phyloP scores from a whole-genome alignment of 176 grass and related monocot genomes.

The Aegilops speltoides region DNA sequence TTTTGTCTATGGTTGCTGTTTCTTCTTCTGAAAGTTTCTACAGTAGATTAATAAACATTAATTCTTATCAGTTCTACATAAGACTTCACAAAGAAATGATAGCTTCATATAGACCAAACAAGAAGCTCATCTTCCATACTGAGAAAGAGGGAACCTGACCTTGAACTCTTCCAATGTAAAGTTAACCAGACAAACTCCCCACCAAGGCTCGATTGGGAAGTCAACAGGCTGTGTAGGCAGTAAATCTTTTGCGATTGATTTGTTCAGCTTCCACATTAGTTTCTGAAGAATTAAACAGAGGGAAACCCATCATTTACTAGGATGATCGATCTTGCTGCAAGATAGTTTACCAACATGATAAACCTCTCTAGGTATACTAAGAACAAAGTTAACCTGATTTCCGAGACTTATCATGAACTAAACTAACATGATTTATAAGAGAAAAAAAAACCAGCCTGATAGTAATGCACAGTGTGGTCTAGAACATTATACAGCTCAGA shows the following conservation, averaged over 20 bases:
- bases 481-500: constrained; percentile 17
- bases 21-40: constrained; percentile 99
- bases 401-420: neutral
- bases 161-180: constrained; percentile 99
- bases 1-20: constrained; percentile 92
- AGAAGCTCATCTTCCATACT: neutral
- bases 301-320: constrained; percentile 24
- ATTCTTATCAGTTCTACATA: neutral
- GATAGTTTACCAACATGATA: constrained; percentile 15
- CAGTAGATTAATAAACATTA: constrained; percentile 36
- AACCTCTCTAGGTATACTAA: constrained; percentile 7
- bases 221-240: constrained; percentile 88
- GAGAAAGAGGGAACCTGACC: constrained; percentile 42
- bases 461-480: neutral
- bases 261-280: constrained; percentile 99
- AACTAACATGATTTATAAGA: neutral
- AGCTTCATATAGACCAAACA: constrained; percentile 16
- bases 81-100: constrained; percentile 24
- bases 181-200: constrained; percentile 99
- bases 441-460: neutral
- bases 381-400: constrained; percentile 23
- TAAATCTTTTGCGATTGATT: constrained; percentile 98
- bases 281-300: constrained; percentile 59
- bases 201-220: constrained; percentile 88
- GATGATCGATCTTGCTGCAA: constrained; percentile 4